phyloP scores from a whole-genome alignment of 1,284 basidiomycete genomes.

The Ganoderma resinaceum region DNA sequence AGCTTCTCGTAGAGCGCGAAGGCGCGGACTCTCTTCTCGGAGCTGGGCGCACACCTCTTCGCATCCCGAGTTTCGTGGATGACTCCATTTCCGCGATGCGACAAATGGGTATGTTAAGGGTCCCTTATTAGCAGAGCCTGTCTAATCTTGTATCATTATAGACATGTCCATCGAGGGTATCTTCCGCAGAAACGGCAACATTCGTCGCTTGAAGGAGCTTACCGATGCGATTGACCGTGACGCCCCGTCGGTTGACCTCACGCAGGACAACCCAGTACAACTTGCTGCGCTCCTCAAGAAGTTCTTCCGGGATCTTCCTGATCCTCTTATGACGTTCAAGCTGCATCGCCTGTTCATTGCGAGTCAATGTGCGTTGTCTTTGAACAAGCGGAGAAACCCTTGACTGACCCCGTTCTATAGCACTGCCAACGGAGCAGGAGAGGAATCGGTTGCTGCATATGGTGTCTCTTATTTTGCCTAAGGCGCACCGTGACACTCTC shows the following conservation, averaged over 20 bases:
- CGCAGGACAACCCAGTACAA: slow-evolving; percentile 97
- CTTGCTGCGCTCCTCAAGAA: slow-evolving; percentile 97
- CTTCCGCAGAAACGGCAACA: slow-evolving; percentile 98
- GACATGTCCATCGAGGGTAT: slow-evolving; percentile 99
- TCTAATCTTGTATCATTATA: slow-evolving; percentile 41
- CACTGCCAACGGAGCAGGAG: slow-evolving; percentile 78
- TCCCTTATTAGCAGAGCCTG: background rate
- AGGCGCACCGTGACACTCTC: slow-evolving; percentile 95
- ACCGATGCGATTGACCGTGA: slow-evolving; percentile 95
- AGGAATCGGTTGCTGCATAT: slow-evolving; percentile 88
- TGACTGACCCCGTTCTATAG: slow-evolving; percentile 48
- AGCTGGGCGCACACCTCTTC: slow-evolving; percentile 84
- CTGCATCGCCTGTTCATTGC: slow-evolving; percentile 90
- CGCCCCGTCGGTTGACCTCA: slow-evolving; percentile 87
- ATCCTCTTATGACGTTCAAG: slow-evolving; percentile 95
- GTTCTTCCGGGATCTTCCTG: slow-evolving; percentile 95
- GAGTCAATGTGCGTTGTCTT: slow-evolving; percentile 75
- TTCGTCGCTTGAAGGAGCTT: slow-evolving; percentile 89
- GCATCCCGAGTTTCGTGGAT: slow-evolving; percentile 97
- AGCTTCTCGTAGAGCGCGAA: slow-evolving; percentile 93
- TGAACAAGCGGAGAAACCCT: background rate
- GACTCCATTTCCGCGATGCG: slow-evolving; percentile 98
- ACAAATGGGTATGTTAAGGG: slow-evolving; percentile 87
- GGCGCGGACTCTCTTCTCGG: slow-evolving; percentile 94
- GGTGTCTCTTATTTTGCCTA: slow-evolving; percentile 88